Base-by-base conservation (phyloP, 2,329 filamentous ascomycete species). In the Pseudopyricularia cyperi region DNA sequence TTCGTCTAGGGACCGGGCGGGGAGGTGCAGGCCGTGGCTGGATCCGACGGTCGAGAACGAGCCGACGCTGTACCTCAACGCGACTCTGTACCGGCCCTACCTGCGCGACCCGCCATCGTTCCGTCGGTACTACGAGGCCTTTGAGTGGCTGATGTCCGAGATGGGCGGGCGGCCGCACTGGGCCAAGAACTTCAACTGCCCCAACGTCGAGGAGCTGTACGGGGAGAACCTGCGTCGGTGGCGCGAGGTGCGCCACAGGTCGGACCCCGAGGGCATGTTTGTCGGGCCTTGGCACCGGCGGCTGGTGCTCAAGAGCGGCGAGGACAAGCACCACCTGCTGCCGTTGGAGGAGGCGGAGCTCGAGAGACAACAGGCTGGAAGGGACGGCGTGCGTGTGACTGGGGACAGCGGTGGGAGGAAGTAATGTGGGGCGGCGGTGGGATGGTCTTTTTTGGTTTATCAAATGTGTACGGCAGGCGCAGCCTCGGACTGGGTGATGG, bases 261-360 rank as follows among this genome's bases (percentile, higher is more conserved):
- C 79, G 37, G 86, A 91, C 62, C 81, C 82, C 0, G 80, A 88
- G 55, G 85, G 85, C 51, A 81, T 90, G 75, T 91, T 91, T 66
- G 74, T 91, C 14, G 91, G 91, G 2, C 83, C 89, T 48, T 98
- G 91, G 91, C 89, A 96, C 66, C 75, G 85, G 28, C 76, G 84
- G 50, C 79, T 80, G 59, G 70, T 95, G 19, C 64, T 81, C 42
- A 67, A 65, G 30, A 64, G 57, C 8, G 50, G 42, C 5, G 46
- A 15, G 15, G 32, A 34, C 3, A 35, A 22, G 7, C 48, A 34
- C 2, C 35, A 55, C 26, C 51, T 42, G n/a, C 56, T 64, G 24
- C 55, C 58, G 32, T 57, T 63, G 11, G 63, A 65, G 53, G 63
- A 65, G 55, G 54, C 57, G 14, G 61, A 62, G 26, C 53, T 57